A percentile compares a stretch with the other conserved stretches of the same genome.
Evolutionary conservation across 768 basidiomycete species (phyloP).

Genomic region (Guyanaporus albipodus): DNA sequence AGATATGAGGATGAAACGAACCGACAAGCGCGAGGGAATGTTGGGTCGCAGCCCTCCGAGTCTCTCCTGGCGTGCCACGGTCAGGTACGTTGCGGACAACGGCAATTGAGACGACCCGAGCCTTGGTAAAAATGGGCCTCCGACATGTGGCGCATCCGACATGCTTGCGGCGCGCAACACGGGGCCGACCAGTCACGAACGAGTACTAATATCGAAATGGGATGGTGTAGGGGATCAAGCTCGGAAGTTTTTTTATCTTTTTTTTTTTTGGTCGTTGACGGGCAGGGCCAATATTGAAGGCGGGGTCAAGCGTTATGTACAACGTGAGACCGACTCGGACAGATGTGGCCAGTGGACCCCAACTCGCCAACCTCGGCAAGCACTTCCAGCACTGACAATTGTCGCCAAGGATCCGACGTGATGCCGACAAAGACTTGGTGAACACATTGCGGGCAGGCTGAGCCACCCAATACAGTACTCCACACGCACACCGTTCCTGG

Average conservation of each 20-base stretch:
- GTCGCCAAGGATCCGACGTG: too few species aligned
- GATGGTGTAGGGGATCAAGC: background rate
- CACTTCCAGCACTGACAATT: too few species aligned
- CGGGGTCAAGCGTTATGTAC: slow-evolving; percentile 10
- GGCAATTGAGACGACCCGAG: slow-evolving; percentile 8
- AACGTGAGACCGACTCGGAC: too few species aligned
- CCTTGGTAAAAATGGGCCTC: background rate
- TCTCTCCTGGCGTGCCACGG: slow-evolving; percentile 3
- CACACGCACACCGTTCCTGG: too few species aligned
- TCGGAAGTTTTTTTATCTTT: background rate
- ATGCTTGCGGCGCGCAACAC: background rate
- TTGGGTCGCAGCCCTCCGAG: background rate
- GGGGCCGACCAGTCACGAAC: too few species aligned
- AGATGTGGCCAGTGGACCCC: too few species aligned
- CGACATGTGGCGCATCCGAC: background rate
- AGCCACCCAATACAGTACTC: too few species aligned
- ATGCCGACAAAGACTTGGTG: too few species aligned
- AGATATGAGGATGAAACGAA: slow-evolving; percentile 11
- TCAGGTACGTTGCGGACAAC: slow-evolving; percentile 11
- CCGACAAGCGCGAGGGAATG: background rate
- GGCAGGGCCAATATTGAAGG: too few species aligned
- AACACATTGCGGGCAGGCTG: too few species aligned
- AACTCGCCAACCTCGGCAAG: too few species aligned
- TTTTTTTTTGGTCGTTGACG: too few species aligned
- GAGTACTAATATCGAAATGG: slow-evolving; percentile 4